Conservation (phyloP, 179 eudicot species). For the Amaranthus tricolor region DNA sequence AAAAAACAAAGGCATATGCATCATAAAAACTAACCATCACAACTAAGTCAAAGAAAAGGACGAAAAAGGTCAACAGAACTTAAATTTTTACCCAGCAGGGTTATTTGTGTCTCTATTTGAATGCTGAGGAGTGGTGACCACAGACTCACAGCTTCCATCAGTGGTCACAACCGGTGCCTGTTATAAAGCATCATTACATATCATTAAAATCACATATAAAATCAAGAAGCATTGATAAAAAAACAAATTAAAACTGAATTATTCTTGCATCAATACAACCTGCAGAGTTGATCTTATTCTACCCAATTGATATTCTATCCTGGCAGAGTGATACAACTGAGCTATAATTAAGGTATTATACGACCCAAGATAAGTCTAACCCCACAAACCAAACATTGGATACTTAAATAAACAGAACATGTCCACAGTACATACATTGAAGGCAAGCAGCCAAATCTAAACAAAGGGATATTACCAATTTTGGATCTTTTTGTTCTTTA, state of each 20-base stretch:
- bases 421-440: conserved; percentile 15
- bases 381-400: not conserved
- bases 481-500: not conserved
- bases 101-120: conserved; percentile 69
- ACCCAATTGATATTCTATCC: conserved; percentile 13
- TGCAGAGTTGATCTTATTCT: not conserved
- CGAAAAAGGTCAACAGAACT: conserved; percentile 5
- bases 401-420: conserved; percentile 13
- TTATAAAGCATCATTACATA: conserved; percentile 10
- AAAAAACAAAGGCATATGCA: not conserved
- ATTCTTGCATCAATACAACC: conserved; percentile 8
- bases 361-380: conserved; percentile 1
- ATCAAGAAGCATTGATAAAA: not conserved
- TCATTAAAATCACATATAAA: not conserved
- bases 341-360: not conserved
- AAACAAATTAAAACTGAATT: conserved; percentile 13
- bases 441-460: not conserved
- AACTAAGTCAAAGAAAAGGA: conserved; percentile 3
- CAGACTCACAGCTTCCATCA: conserved; percentile 77
- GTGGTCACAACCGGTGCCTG: conserved; percentile 53
- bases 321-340: not conserved
- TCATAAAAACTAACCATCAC: conserved; percentile 8
- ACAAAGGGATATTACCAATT: not conserved
- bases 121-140: conserved; percentile 68
- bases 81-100: conserved; percentile 69